Conservation (phyloP, 768 basidiomycete genomes). For the Mycena vitilis region DNA sequence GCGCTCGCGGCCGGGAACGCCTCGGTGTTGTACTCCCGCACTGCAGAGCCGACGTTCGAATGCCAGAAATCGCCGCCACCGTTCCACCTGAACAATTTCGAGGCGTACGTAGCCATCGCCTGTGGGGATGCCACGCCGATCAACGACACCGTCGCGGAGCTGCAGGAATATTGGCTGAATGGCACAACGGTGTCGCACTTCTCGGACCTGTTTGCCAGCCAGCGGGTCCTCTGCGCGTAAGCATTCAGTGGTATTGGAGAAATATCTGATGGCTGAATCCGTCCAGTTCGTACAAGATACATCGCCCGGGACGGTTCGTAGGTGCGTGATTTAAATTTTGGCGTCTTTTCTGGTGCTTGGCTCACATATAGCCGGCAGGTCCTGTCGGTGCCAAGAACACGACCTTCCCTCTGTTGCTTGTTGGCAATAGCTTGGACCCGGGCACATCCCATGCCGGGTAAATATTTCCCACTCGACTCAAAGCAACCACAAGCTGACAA, state of each 20-base stretch:
- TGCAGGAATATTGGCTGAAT: conserved; percentile 27
- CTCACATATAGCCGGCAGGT: conserved; percentile 21
- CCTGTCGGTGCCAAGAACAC: conserved; percentile 36
- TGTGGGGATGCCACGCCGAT: conserved; percentile 35
- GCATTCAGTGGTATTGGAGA: no score
- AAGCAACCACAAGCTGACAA: background rate
- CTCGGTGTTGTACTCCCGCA: conserved; percentile 24
- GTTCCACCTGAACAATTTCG: conserved; percentile 13
- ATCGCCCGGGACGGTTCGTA: conserved; percentile 2
- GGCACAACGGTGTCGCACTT: conserved; percentile 23
- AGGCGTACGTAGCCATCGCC: conserved; percentile 24
- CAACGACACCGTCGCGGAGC: conserved; percentile 23
- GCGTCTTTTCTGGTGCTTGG: background rate
- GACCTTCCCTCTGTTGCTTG: conserved; percentile 38
- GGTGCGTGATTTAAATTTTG: background rate
- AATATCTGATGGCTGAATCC: no score
- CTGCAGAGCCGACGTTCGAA: conserved; percentile 2
- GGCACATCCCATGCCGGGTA: conserved; percentile 33
- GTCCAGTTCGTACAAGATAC: conserved; percentile 2
- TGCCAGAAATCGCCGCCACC: background rate
- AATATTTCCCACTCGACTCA: background rate
- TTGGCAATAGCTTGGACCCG: conserved; percentile 38
- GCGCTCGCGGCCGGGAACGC: conserved; percentile 43
- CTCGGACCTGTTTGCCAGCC: conserved; percentile 28
- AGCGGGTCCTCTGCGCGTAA: conserved; percentile 24